A percentile compares a stretch with the other conserved stretches of the same genome.
Evolutionary conservation across 495 filamentous ascomycete genomes (phyloP).

Genomic region (Filosporella fistucella): DNA sequence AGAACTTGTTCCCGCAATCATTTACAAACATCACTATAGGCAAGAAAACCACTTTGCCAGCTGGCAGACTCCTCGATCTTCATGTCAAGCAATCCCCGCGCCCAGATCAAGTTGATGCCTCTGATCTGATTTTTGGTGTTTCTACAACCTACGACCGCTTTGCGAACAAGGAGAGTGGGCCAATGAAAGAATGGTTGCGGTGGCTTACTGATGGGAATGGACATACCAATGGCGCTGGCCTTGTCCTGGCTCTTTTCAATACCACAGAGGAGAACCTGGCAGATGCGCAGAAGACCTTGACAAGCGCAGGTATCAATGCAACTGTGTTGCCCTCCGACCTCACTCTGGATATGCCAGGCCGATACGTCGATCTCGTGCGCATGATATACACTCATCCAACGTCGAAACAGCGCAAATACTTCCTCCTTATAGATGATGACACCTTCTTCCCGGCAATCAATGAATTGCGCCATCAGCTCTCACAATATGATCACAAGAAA

Average conservation of each 20-base stretch:
- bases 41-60: constrained; percentile 1
- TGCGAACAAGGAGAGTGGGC: constrained; percentile 33
- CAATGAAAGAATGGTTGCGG: constrained; percentile 29
- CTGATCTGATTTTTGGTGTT: constrained; percentile 52
- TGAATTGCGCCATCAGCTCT: constrained; percentile 40
- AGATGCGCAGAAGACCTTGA: constrained; percentile 23
- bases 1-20: constrained; percentile 10
- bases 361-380: constrained; percentile 30
- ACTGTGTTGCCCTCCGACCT: constrained; percentile 24
- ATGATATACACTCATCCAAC: constrained; percentile 24
- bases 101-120: constrained; percentile 36
- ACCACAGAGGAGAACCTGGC: constrained; percentile 22
- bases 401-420: constrained; percentile 19
- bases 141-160: constrained; percentile 51
- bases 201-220: constrained; percentile 30
- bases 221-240: constrained; percentile 31
- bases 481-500: constrained; percentile 38
- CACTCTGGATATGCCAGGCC: constrained; percentile 25
- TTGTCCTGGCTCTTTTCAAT: constrained; percentile 47
- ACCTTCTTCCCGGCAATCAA: constrained; percentile 53
- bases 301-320: constrained; percentile 26
- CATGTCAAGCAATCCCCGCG: constrained; percentile 19
- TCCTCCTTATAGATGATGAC: constrained; percentile 34
- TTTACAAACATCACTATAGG: constrained; percentile 17
- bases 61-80: constrained; percentile 7